Evolutionary conservation across 2,329 filamentous ascomycete species (phyloP).

Genomic region (Claviceps sp.): DNA sequence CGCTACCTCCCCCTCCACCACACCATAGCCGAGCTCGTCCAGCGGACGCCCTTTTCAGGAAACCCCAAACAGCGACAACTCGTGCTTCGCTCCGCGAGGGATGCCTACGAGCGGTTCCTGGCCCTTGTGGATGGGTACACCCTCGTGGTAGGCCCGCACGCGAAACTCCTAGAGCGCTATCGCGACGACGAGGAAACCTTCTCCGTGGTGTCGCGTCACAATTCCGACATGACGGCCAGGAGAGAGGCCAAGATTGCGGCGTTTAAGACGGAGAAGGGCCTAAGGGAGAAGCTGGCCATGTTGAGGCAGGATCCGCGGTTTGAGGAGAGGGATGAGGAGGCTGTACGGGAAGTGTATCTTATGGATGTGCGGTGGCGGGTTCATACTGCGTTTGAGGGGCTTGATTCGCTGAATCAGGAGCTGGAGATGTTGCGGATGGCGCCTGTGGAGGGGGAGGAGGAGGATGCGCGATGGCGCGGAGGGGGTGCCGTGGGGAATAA

Average conservation of each 20-base stretch:
- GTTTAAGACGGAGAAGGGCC: constrained; percentile 72
- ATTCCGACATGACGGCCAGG: constrained; percentile 45
- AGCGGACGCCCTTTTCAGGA: constrained; percentile 44
- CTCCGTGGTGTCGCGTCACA: constrained; percentile 47
- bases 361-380: constrained; percentile 60
- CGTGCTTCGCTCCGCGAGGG: constrained; percentile 49
- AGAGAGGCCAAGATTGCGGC: constrained; percentile 76
- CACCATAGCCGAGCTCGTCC: constrained; percentile 65
- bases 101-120: constrained; percentile 67
- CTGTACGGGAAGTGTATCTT: constrained; percentile 66
- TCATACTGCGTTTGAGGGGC: constrained; percentile 69
- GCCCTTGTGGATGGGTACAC: constrained; percentile 66
- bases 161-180: constrained; percentile 59
- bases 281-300: constrained; percentile 67
- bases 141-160: constrained; percentile 51
- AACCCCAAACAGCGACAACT: constrained; percentile 41
- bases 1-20: constrained; percentile 73
- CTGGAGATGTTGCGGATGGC: constrained; percentile 67
- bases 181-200: constrained; percentile 60
- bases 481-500: constrained; percentile 19
- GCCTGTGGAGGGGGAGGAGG: constrained; percentile 37
- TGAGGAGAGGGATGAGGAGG: constrained; percentile 62
- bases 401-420: constrained; percentile 82
- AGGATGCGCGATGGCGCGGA: constrained; percentile 15
- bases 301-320: constrained; percentile 34